Percentiles rank a stretch among this genome's conserved stretches.
These are phyloP conservation scores for Coemansia guatemalensis DNA, from an alignment of 192 early-diverging fungal genomes.

Conservation along the genomic window DNA sequence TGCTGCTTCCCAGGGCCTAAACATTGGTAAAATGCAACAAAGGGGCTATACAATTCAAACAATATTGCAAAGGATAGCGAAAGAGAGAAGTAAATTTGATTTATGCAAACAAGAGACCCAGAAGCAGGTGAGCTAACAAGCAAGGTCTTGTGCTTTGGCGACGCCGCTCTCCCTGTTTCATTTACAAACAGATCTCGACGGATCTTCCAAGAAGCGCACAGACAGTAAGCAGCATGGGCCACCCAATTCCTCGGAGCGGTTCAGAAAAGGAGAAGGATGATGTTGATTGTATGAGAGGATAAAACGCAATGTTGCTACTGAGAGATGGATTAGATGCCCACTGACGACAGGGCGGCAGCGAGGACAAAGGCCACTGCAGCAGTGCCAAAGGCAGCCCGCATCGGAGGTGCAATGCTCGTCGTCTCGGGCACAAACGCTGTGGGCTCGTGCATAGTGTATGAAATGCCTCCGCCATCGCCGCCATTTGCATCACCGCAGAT, in stretches of 20 bases:
- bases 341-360: constrained; percentile 14
- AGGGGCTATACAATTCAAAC: not conserved
- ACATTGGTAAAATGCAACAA: not conserved
- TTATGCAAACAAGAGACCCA: not conserved
- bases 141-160: too few species aligned
- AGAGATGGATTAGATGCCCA: constrained; percentile 12
- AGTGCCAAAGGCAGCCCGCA: constrained; percentile 11
- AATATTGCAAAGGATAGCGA: not conserved
- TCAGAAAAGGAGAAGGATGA: not conserved
- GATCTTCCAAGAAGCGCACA: not conserved
- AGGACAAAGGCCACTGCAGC: constrained; percentile 18
- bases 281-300: not conserved
- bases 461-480: not conserved
- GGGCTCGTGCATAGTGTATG: constrained; percentile 33
- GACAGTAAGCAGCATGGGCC: not conserved
- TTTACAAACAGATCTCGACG: not conserved
- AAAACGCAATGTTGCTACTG: not conserved
- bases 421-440: constrained; percentile 36
- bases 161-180: not conserved
- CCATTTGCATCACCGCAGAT: constrained; percentile 16
- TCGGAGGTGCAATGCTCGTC: constrained; percentile 1
- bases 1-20: too few species aligned
- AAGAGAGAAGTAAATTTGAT: not conserved
- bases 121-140: too few species aligned
- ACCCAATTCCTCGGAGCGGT: not conserved